These are phyloP conservation scores for Pouteria glomerata DNA, from an alignment of 148 eudicot species.

Conservation along the genomic window DNA sequence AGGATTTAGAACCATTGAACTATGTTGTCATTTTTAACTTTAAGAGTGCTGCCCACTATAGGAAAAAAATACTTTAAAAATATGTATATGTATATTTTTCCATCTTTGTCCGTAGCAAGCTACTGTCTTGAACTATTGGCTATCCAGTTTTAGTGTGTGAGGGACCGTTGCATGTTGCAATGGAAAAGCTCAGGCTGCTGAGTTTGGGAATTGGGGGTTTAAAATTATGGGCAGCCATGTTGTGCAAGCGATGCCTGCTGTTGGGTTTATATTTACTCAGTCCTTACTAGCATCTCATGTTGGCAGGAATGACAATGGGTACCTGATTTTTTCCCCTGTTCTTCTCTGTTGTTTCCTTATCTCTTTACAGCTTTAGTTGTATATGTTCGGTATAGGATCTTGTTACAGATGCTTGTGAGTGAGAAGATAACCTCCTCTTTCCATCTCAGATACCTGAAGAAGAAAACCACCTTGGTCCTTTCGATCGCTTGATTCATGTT, in stretches of 20 bases:
- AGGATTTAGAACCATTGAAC: too few relatives aligned
- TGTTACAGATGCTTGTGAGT: not conserved
- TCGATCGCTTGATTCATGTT: constrained; percentile 80
- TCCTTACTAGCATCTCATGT: not conserved
- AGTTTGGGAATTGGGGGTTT: not conserved
- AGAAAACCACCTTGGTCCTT: constrained; percentile 70
- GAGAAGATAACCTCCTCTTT: not conserved
- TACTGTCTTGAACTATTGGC: not conserved
- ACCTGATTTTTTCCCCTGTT: not conserved
- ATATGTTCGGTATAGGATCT: not conserved
- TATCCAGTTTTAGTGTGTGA: not conserved
- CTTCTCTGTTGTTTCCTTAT: too few relatives aligned
- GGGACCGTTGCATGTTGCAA: not conserved
- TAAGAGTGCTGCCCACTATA: too few relatives aligned
- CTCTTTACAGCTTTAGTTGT: not conserved
- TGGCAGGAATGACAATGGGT: not conserved
- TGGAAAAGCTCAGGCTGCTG: not conserved
- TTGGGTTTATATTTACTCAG: not conserved
- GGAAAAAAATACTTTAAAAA: too few relatives aligned
- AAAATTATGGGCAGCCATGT: not conserved
- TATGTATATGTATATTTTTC: too few relatives aligned
- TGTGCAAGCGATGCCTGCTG: not conserved
- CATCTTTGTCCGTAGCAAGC: too few relatives aligned
- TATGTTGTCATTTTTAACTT: too few relatives aligned
- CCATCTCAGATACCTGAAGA: constrained; percentile 75